Evolutionary conservation across 257 asterid species (phyloP).

Genomic region (Mitragyna speciosa): DNA sequence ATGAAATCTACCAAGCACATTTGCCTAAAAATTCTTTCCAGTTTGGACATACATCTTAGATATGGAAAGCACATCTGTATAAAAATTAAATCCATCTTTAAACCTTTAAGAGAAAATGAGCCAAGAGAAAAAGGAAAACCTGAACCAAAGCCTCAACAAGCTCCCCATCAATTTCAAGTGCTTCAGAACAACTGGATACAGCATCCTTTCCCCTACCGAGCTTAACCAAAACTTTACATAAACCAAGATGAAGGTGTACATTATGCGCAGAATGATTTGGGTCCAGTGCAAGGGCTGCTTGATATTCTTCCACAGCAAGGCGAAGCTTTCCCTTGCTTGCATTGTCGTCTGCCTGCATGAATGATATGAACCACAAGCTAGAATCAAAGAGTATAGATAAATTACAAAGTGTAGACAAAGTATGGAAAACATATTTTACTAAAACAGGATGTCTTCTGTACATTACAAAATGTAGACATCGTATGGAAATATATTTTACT

Average conservation of each 20-base stretch:
- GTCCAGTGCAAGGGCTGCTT: constrained; percentile 76
- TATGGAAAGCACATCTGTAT: not conserved
- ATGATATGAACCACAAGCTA: constrained; percentile 13
- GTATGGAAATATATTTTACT: constrained; percentile 12
- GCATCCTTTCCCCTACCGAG: constrained; percentile 95
- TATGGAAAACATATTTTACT: too few species aligned
- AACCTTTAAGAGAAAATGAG: not conserved
- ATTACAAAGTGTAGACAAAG: not conserved
- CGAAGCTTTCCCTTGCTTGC: constrained; percentile 90
- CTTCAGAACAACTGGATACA: constrained; percentile 68
- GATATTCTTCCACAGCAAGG: constrained; percentile 77
- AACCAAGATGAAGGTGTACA: constrained; percentile 78
- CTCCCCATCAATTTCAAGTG: constrained; percentile 78
- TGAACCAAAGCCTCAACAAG: constrained; percentile 83
- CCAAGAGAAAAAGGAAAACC: constrained; percentile 36
- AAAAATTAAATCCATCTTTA: constrained; percentile 3
- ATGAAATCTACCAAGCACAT: not conserved
- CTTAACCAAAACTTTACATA: constrained; percentile 82
- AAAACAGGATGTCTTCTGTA: not conserved
- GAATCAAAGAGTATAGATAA: not conserved
- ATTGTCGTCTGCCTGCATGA: constrained; percentile 85
- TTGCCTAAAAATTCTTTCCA: not conserved
- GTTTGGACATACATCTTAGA: constrained; percentile 1
- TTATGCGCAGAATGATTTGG: constrained; percentile 79
- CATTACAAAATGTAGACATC: not conserved